Base-by-base conservation (phyloP, 202 grass and related monocot genomes). In the Zoysia matrella region DNA sequence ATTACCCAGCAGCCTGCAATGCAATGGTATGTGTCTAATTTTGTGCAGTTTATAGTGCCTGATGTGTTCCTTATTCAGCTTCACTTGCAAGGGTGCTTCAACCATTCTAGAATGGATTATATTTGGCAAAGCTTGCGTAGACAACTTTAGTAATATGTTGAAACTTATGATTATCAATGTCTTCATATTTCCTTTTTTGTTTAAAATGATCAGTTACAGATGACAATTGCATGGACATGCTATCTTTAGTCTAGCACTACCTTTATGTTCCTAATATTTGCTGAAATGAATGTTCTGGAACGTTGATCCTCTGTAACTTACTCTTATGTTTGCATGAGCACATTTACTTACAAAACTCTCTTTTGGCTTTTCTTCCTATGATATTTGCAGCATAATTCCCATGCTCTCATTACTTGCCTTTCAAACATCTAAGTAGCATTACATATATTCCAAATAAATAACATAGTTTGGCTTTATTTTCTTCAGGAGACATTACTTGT, bases 1-100 rank as follows among this genome's bases (percentile, higher is more conserved):
- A 99, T 76, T 99, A 99, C 82, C 96, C 96, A 76, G 93, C 96
- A 79, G 90, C 96, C 39, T 99, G 96, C 86, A 99, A 99, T 83
- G 93, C 96, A 73, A 95, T 95, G 96, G 96, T 98, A 84, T 60
- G 58, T 88, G 11, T 71, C 42, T 46, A 57, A 11, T 82, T 87
- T 87, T 36, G 9, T 74, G 43, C 48, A 70, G 39, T 36, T 36
- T 36, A 36, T 65, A 53, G 73, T 78, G n/a, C 81, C 52, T 18
- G 16, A 75, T 54, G 6, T 2, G 36, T 67, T 36, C 13, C 51
- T 52, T 36, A 36, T 36, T 36, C 30, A 36, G 30, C 30, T 36
- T 36, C 30, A 36, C 30, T 36, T 36, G 30, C 30, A 36, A 36
- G 30, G 30, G 30, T 36, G 30, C 30, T 36, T 57, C 55, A 57